Conservation (phyloP, 2,329 filamentous ascomycete species). For the Arthrobotrys megalospora region DNA sequence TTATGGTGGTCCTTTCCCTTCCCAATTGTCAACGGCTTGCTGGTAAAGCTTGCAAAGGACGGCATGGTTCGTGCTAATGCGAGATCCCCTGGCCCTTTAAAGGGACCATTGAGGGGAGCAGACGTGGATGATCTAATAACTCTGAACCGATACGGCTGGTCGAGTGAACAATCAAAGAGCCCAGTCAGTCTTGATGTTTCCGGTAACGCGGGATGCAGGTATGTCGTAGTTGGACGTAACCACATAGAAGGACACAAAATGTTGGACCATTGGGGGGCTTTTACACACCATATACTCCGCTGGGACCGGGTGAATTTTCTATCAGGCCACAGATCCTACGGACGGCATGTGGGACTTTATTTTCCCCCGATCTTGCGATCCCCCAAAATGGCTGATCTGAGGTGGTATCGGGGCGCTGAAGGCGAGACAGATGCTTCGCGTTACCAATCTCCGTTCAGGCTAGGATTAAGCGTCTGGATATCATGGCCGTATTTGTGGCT, state of each 20-base stretch:
- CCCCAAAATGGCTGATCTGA: slow-evolving; percentile 51
- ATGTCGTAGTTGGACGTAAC: slow-evolving; percentile 34
- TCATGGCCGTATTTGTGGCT: slow-evolving; percentile 42
- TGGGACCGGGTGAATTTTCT: slow-evolving; percentile 41
- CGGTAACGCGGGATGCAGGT: slow-evolving; percentile 53
- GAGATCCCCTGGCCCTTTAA: slow-evolving; percentile 57
- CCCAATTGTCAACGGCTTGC: slow-evolving; percentile 50
- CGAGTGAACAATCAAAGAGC: slow-evolving; percentile 35
- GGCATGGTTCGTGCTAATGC: slow-evolving; percentile 52
- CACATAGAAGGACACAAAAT: slow-evolving; percentile 7
- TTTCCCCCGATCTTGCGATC: slow-evolving; percentile 38
- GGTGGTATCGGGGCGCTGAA: slow-evolving; percentile 57
- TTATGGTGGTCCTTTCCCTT: slow-evolving; percentile 47
- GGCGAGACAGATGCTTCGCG: slow-evolving; percentile 49
- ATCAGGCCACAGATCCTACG: slow-evolving; percentile 50
- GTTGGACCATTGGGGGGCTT: slow-evolving; percentile 20
- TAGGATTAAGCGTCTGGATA: slow-evolving; percentile 45
- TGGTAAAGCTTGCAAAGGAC: slow-evolving; percentile 60
- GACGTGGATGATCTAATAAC: slow-evolving; percentile 13
- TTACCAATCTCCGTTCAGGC: slow-evolving; percentile 55
- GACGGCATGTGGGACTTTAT: slow-evolving; percentile 5
- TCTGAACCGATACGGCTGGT: background rate
- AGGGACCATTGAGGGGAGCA: slow-evolving; percentile 42
- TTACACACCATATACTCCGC: slow-evolving; percentile 47
- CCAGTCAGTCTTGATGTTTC: slow-evolving; percentile 53